These are phyloP conservation scores for Yamadazyma atlantica DNA, from an alignment of 1,139 yeast species.

Conservation along the genomic window DNA sequence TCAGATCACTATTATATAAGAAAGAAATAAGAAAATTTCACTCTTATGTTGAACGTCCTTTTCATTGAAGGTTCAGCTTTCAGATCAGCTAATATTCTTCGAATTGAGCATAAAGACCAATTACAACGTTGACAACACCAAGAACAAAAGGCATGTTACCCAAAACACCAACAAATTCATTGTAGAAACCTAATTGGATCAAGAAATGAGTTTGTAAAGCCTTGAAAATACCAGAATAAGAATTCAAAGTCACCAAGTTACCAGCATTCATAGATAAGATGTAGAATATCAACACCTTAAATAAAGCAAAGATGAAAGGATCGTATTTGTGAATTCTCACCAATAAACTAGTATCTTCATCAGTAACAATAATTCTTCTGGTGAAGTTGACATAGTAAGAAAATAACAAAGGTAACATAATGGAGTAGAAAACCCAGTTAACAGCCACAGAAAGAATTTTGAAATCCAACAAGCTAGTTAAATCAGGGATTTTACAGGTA, in stretches of 20 bases:
- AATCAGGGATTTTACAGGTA: conserved; percentile 34
- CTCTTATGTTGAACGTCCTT: not conserved
- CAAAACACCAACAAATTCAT: conserved; percentile 33
- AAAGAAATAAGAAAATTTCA: not conserved
- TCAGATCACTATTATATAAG: not conserved
- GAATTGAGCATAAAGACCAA: conserved; percentile 54
- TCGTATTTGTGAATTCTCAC: conserved; percentile 47
- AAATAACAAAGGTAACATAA: conserved; percentile 42
- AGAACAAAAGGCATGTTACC: conserved; percentile 51
- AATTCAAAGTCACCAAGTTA: conserved; percentile 29
- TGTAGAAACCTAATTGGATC: conserved; percentile 40
- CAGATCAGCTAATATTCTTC: conserved; percentile 32
- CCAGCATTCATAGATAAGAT: conserved; percentile 34
- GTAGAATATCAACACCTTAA: conserved; percentile 49
- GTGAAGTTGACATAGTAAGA: conserved; percentile 58
- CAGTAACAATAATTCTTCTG: conserved; percentile 41
- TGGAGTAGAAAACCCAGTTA: conserved; percentile 43
- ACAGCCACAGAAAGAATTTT: conserved; percentile 31
- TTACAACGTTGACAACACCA: conserved; percentile 47
- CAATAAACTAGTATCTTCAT: conserved; percentile 24
- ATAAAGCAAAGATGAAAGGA: conserved; percentile 57
- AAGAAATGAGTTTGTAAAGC: conserved; percentile 37
- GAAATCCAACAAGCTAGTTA: conserved; percentile 30
- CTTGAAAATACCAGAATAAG: conserved; percentile 30
- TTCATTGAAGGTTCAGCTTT: not conserved